Evolutionary conservation across 2,329 filamentous ascomycete genomes (phyloP).

Genomic region (Colletotrichum tabaci): DNA sequence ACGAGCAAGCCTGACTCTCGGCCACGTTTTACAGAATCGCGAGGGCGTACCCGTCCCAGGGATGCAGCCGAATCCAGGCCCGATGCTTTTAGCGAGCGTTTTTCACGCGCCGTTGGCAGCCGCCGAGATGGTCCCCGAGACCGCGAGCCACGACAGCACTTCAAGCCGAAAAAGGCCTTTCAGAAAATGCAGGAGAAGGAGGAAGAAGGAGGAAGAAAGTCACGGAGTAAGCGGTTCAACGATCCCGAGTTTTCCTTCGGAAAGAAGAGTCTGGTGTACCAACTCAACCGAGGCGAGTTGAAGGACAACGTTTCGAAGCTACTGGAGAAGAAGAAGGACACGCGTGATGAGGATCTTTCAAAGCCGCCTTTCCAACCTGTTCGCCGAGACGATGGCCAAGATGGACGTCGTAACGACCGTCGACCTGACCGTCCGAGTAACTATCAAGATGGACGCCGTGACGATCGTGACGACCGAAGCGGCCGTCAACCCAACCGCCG

Average conservation of each 20-base stretch:
- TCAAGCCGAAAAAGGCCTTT: slow-evolving; percentile 68
- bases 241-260: slow-evolving; percentile 66
- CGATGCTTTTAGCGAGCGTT: slow-evolving; percentile 31
- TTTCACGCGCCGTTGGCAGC: slow-evolving; percentile 23
- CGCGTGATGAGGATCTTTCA: slow-evolving; percentile 3
- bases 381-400: neutral
- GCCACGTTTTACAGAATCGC: slow-evolving; percentile 44
- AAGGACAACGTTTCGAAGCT: slow-evolving; percentile 48
- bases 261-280: slow-evolving; percentile 70
- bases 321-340: slow-evolving; percentile 34
- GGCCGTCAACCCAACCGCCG: slow-evolving; percentile 1
- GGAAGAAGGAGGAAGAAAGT: slow-evolving; percentile 55
- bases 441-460: too few relatives aligned
- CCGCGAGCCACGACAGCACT: slow-evolving; percentile 48
- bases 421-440: neutral
- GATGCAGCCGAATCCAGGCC: neutral
- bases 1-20: neutral
- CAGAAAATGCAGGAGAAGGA: slow-evolving; percentile 56
- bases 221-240: slow-evolving; percentile 67
- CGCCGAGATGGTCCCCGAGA: slow-evolving; percentile 14
- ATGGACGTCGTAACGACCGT: neutral
- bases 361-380: slow-evolving; percentile 1
- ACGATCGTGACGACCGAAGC: slow-evolving; percentile 4
- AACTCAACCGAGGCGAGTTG: slow-evolving; percentile 63
- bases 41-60: slow-evolving; percentile 1